These are phyloP conservation scores for Paramecium octaurelia DNA, from an alignment of 73 alveolate species.

Conservation along the genomic window DNA sequence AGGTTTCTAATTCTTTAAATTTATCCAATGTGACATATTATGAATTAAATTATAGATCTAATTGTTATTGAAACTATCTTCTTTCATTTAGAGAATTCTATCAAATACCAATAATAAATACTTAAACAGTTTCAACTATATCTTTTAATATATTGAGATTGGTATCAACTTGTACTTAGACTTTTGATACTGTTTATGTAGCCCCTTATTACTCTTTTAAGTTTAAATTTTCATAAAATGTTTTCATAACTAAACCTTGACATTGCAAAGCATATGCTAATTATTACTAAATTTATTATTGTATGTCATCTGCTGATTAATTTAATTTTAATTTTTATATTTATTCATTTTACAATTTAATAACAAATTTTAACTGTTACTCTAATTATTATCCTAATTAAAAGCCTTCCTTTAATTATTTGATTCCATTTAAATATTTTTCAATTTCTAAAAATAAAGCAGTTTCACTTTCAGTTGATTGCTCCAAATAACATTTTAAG, in stretches of 20 bases:
- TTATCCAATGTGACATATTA: conserved; percentile 16
- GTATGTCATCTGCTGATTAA: neutral
- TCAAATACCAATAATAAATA: neutral
- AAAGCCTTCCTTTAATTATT: conserved; percentile 37
- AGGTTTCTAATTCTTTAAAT: neutral
- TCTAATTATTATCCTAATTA: conserved; percentile 8
- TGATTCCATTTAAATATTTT: conserved; percentile 41
- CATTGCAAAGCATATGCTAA: neutral
- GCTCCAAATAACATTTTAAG: conserved; percentile 50
- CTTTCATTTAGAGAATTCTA: conserved; percentile 26
- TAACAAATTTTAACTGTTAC: conserved; percentile 14
- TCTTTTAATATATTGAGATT: conserved; percentile 6
- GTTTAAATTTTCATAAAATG: conserved; percentile 1
- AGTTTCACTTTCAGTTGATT: conserved; percentile 59
- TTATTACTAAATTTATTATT: neutral
- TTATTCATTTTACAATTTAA: conserved; percentile 46
- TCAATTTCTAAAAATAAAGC: conserved; percentile 50
- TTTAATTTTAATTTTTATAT: conserved; percentile 45
- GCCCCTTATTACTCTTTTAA: neutral
- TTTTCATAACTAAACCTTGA: conserved; percentile 2
- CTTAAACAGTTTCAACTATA: conserved; percentile 27
- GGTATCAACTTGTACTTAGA: neutral
- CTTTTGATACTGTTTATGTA: neutral
- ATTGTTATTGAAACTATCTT: neutral
- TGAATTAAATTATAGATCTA: neutral